These are phyloP conservation scores for Adenanthera pavonina DNA, from an alignment of 306 rosid genomes.

Conservation along the genomic window DNA sequence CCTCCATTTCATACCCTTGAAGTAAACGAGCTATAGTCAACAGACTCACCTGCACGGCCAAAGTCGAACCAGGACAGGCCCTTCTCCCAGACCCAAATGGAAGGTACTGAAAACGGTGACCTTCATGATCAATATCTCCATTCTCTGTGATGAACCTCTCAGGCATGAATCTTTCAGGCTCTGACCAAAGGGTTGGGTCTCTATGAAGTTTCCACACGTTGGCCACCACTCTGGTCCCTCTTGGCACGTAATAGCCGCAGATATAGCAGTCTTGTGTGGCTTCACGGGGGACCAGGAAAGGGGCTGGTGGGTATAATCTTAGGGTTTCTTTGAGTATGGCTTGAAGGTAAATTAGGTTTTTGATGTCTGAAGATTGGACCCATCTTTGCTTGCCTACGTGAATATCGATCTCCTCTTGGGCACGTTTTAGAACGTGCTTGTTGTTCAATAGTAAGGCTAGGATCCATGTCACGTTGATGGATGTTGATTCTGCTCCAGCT, in stretches of 20 bases:
- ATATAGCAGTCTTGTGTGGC: constrained; percentile 54
- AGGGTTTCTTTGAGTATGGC: no score
- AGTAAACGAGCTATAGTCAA: no score
- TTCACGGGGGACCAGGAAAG: constrained; percentile 56
- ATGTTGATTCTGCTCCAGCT: constrained; percentile 61
- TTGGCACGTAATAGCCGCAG: constrained; percentile 42
- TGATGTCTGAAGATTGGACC: no score
- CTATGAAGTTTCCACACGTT: constrained; percentile 50
- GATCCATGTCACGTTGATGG: constrained; percentile 59
- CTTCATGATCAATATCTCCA: constrained; percentile 45
- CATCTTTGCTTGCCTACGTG: no score
- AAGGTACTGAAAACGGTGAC: constrained; percentile 50
- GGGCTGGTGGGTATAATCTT: constrained; percentile 36
- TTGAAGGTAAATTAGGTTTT: no score
- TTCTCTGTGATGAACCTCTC: constrained; percentile 51
- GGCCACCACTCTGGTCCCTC: constrained; percentile 55
- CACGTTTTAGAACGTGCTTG: constrained; percentile 43
- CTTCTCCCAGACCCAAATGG: constrained; percentile 72
- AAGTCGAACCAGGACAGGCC: constrained; percentile 49
- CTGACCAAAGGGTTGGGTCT: constrained; percentile 43
- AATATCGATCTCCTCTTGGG: no score
- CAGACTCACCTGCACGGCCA: no score
- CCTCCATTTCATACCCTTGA: no score
- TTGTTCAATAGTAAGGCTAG: constrained; percentile 52
- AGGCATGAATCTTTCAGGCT: constrained; percentile 55